A percentile compares a stretch with the other conserved stretches of the same genome.
These are phyloP conservation scores for Cynanchum wilfordii DNA, from an alignment of 257 asterid species.

Conservation along the genomic window DNA sequence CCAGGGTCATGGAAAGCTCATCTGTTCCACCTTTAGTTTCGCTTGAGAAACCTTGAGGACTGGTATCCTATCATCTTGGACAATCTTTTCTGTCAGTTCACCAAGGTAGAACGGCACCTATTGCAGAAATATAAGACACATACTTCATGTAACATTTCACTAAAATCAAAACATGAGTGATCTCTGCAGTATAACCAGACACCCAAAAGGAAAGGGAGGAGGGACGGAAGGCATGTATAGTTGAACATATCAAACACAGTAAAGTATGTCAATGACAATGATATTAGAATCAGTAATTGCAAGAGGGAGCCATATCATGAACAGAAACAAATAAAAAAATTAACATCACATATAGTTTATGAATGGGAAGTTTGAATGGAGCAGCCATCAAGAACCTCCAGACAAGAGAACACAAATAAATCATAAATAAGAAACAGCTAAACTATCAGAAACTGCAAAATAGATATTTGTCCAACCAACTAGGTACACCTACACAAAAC, in stretches of 20 bases:
- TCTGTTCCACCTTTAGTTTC: conserved; percentile 62
- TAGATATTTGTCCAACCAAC: background rate
- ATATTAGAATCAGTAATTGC: background rate
- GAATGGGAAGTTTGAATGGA: too few relatives aligned
- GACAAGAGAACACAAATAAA: background rate
- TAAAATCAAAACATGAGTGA: background rate
- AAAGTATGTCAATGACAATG: background rate
- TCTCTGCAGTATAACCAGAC: background rate
- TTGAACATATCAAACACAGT: background rate
- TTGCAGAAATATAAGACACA: conserved; percentile 5
- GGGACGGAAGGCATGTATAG: background rate
- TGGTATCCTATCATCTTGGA: conserved; percentile 62
- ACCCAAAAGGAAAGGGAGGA: background rate
- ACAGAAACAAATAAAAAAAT: background rate
- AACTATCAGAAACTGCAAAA: background rate
- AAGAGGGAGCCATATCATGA: background rate
- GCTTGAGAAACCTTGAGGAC: conserved; percentile 67
- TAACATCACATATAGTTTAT: background rate
- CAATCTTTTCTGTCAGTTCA: conserved; percentile 66
- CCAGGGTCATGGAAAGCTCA: background rate
- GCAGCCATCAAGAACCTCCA: background rate
- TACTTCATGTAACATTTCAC: background rate
- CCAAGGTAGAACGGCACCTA: conserved; percentile 87
- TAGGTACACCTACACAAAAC: background rate
- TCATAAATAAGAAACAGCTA: background rate